Conservation (phyloP, 129 eudicot species). For the Centella asiatica region DNA sequence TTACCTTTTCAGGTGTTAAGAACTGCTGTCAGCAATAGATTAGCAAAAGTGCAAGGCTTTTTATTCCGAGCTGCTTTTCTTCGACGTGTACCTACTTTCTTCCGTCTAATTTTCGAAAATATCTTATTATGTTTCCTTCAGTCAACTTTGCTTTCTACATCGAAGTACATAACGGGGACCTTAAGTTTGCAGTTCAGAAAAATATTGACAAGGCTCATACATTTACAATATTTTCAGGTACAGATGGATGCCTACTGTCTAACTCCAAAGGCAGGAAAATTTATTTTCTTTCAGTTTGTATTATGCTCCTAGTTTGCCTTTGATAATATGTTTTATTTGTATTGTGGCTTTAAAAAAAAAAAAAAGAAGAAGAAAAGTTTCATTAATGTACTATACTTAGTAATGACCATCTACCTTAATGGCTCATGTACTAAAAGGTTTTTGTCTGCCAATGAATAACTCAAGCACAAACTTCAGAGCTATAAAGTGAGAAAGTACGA, state of each 20-base stretch:
- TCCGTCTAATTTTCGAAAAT: constrained; percentile 87
- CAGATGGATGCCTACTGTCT: background rate
- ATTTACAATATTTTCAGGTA: constrained; percentile 93
- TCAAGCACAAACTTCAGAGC: too few species aligned
- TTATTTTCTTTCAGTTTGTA: background rate
- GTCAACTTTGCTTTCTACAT: constrained; percentile 84
- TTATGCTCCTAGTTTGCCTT: background rate
- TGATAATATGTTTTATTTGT: too few species aligned
- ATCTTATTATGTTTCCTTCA: constrained; percentile 76
- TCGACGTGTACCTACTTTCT: constrained; percentile 87
- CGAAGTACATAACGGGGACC: constrained; percentile 95
- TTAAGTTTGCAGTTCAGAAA: constrained; percentile 91
- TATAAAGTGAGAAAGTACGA: too few species aligned
- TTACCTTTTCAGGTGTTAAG: constrained; percentile 67
- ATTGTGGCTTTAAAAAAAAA: too few species aligned
- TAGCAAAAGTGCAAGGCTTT: constrained; percentile 98
- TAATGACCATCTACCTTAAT: too few species aligned
- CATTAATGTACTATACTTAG: too few species aligned
- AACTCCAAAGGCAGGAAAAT: background rate
- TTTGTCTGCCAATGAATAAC: too few species aligned
- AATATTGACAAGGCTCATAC: constrained; percentile 87
- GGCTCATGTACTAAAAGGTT: too few species aligned
- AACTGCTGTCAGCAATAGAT: constrained; percentile 95
- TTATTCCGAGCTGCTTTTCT: constrained; percentile 98
- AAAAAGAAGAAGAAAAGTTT: too few species aligned